These are phyloP conservation scores for Colletotrichum somersetense DNA, from an alignment of 2,329 filamentous ascomycete species.

Conservation along the genomic window DNA sequence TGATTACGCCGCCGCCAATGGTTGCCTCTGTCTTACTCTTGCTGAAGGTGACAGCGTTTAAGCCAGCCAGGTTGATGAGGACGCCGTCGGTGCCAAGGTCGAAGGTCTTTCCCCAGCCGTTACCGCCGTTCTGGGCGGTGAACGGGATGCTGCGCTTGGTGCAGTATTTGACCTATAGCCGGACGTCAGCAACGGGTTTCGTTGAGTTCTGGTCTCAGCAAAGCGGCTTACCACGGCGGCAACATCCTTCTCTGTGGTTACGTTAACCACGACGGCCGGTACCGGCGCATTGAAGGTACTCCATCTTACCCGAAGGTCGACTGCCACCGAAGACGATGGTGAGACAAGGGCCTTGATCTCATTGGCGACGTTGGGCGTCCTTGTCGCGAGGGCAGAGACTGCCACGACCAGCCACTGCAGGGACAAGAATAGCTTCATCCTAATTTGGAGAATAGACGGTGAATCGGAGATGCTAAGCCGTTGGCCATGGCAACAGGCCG, in stretches of 20 bases:
- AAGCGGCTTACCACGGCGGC: slow-evolving; percentile 12
- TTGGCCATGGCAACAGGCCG: neutral
- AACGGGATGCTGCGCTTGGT: slow-evolving; percentile 25
- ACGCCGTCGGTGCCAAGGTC: slow-evolving; percentile 42
- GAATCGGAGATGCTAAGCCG: accelerated
- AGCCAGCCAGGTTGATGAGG: slow-evolving; percentile 44
- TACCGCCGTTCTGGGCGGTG: slow-evolving; percentile 41
- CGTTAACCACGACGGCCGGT: slow-evolving; percentile 17
- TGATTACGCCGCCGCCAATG: slow-evolving; percentile 42
- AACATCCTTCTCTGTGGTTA: slow-evolving; percentile 24
- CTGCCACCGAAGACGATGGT: neutral
- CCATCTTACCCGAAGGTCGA: slow-evolving; percentile 24
- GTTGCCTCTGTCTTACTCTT: slow-evolving; percentile 40
- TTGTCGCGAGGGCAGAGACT: slow-evolving; percentile 2
- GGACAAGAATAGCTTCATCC: neutral
- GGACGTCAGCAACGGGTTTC: neutral
- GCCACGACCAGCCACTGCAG: neutral
- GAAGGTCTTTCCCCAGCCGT: slow-evolving; percentile 41
- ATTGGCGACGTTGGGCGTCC: neutral
- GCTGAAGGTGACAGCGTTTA: slow-evolving; percentile 43
- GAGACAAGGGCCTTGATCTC: slow-evolving; percentile 16
- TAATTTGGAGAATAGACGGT: too few relatives aligned
- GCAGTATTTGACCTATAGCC: slow-evolving; percentile 32
- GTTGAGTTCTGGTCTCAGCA: neutral
- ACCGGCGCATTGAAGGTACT: slow-evolving; percentile 22